Conservation (phyloP, 1,284 basidiomycete genomes). For the Dichomitus squalens region DNA sequence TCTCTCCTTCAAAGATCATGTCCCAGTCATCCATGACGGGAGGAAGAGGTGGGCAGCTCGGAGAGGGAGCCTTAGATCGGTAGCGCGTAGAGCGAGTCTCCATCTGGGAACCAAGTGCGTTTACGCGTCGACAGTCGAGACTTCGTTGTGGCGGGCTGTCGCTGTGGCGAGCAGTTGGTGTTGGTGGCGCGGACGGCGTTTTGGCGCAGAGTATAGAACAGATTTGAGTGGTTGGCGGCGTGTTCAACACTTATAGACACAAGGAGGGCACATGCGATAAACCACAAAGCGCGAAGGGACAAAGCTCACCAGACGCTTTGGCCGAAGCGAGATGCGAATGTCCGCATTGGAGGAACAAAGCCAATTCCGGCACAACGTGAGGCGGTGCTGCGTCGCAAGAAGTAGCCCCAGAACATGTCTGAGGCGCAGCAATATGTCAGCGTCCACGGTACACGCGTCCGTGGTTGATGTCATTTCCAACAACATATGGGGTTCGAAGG, state of each 20-base stretch:
- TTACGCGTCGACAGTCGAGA: background rate
- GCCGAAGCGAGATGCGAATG: background rate
- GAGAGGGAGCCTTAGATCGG: background rate
- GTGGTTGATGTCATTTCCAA: no score
- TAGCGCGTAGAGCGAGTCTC: background rate
- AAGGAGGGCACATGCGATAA: no score
- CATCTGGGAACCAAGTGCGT: background rate
- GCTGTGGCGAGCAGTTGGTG: background rate
- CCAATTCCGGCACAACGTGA: slow-evolving; percentile 1
- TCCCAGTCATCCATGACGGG: background rate
- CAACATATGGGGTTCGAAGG: no score
- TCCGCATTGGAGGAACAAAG: slow-evolving; percentile 1
- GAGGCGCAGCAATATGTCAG: no score
- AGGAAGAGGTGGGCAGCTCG: background rate
- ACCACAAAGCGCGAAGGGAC: no score
- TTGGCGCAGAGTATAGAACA: no score
- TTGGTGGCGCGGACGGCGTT: background rate
- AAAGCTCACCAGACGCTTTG: slow-evolving; percentile 1
- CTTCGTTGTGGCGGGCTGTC: background rate
- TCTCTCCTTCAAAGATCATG: background rate
- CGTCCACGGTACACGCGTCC: no score
- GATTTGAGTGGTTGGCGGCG: no score
- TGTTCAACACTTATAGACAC: no score
- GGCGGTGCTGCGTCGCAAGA: slow-evolving; percentile 3
- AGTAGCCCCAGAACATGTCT: no score